Percentiles rank a stretch among this genome's conserved stretches.
Conservation (phyloP, 129 eudicot genomes). For the Oenanthe sinensis region DNA sequence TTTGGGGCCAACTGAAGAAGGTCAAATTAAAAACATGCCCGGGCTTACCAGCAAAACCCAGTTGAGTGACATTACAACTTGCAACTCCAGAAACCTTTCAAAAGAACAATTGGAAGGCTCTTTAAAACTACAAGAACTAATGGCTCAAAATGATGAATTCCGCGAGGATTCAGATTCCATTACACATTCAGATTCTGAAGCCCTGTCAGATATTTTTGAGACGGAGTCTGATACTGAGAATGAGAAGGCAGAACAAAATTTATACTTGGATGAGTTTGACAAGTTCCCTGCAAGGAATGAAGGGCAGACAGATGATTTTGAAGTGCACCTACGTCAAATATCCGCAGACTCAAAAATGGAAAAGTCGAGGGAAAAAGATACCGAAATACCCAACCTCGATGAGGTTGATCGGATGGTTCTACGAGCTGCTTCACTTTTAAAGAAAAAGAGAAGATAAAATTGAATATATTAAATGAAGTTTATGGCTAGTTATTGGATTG, state of each 20-base stretch:
- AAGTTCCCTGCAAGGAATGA: conserved; percentile 39
- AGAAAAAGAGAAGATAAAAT: conserved; percentile 46
- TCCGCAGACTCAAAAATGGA: conserved; percentile 48
- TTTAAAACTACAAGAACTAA: conserved; percentile 46
- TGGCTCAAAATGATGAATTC: conserved; percentile 28
- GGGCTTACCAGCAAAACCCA: conserved; percentile 14
- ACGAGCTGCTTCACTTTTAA: conserved; percentile 76
- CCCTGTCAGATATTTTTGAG: conserved; percentile 81
- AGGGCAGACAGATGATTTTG: conserved; percentile 48
- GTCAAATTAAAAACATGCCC: background rate
- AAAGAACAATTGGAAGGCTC: conserved; percentile 33
- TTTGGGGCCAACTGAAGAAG: conserved; percentile 9
- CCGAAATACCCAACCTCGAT: conserved; percentile 48
- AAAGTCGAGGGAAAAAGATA: conserved; percentile 23
- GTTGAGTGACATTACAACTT: conserved; percentile 7
- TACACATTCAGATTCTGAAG: conserved; percentile 60
- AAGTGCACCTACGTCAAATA: conserved; percentile 55
- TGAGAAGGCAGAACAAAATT: conserved; percentile 37
- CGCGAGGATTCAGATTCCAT: conserved; percentile 16
- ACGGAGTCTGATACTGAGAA: conserved; percentile 55
- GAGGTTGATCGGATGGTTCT: conserved; percentile 78
- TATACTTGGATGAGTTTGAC: conserved; percentile 64
- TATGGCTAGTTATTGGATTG: background rate
- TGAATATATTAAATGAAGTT: background rate
- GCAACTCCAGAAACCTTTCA: conserved; percentile 18